Percentiles rank a stretch among this genome's conserved stretches.
Evolutionary conservation across 2,329 filamentous ascomycete genomes (phyloP).

Genomic region (Ophiocordyceps camponoti-floridani): DNA sequence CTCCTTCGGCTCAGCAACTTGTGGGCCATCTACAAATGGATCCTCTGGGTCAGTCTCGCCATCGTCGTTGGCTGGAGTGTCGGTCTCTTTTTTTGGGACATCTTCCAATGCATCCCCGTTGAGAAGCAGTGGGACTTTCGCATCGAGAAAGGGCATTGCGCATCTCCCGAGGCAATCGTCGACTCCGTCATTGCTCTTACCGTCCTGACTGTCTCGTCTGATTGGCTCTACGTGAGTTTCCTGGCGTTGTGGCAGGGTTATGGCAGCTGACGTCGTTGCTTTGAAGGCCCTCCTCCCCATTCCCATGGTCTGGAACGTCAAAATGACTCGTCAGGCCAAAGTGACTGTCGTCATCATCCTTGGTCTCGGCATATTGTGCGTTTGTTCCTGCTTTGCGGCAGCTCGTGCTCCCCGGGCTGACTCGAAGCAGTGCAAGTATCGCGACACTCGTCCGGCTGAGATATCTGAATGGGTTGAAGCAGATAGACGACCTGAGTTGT

Average conservation of each 20-base stretch:
- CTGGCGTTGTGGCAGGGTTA: neutral
- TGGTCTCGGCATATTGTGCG: slow-evolving; percentile 31
- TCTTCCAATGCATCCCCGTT: slow-evolving; percentile 32
- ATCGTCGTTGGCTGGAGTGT: slow-evolving; percentile 27
- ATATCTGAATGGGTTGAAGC: slow-evolving; percentile 25
- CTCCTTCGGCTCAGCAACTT: slow-evolving; percentile 26
- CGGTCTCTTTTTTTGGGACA: slow-evolving; percentile 32
- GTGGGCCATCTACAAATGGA: slow-evolving; percentile 26
- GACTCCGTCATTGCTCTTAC: slow-evolving; percentile 31
- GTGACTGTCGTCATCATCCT: slow-evolving; percentile 30
- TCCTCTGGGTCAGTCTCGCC: slow-evolving; percentile 24
- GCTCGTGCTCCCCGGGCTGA: neutral
- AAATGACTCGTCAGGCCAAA: slow-evolving; percentile 33
- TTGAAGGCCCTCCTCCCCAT: slow-evolving; percentile 28
- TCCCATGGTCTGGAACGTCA: slow-evolving; percentile 35
- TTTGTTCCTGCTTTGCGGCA: neutral
- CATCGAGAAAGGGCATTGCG: slow-evolving; percentile 23
- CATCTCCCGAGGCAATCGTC: slow-evolving; percentile 23
- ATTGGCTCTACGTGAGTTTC: slow-evolving; percentile 29
- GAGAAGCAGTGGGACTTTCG: slow-evolving; percentile 34
- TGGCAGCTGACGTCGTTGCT: neutral
- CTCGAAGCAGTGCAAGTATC: slow-evolving; percentile 25
- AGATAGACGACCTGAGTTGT: slow-evolving; percentile 30
- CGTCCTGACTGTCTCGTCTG: slow-evolving; percentile 32
- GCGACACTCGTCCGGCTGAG: slow-evolving; percentile 34